Evolutionary conservation across 23 red algal genomes (phyloP).

Genomic region (Porphyridium purpureum): DNA sequence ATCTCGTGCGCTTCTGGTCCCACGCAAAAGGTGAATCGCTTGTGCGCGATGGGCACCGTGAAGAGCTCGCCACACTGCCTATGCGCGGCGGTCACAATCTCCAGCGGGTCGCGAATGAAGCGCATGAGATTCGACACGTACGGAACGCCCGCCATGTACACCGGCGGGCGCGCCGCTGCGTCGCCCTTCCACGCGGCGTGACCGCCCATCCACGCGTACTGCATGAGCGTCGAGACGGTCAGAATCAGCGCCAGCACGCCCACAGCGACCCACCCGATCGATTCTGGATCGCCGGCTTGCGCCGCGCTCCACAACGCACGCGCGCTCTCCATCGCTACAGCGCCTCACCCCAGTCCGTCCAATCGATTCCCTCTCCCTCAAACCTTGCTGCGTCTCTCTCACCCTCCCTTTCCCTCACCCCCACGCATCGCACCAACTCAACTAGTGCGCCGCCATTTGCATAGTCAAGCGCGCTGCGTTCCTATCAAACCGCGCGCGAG

Average conservation of each 20-base stretch:
- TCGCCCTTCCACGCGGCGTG: slow-evolving; percentile 5
- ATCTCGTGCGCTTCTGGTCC: slow-evolving; percentile 61
- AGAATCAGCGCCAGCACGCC: slow-evolving; percentile 10
- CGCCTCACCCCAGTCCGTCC: too few relatives aligned
- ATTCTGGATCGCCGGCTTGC: slow-evolving; percentile 24
- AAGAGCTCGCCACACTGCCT: slow-evolving; percentile 63
- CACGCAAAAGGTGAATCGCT: slow-evolving; percentile 79
- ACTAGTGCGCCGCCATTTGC: too few relatives aligned
- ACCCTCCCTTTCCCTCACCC: too few relatives aligned
- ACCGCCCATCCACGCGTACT: slow-evolving; percentile 7
- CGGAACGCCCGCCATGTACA: slow-evolving; percentile 68
- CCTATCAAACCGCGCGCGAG: too few relatives aligned
- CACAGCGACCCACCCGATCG: slow-evolving; percentile 42
- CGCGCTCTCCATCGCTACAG: too few relatives aligned
- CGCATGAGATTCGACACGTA: slow-evolving; percentile 55
- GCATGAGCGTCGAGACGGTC: slow-evolving; percentile 18
- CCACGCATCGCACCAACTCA: too few relatives aligned
- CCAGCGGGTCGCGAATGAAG: slow-evolving; percentile 67
- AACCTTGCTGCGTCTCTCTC: too few relatives aligned
- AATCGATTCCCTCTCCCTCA: too few relatives aligned
- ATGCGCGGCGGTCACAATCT: slow-evolving; percentile 62
- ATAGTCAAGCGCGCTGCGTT: too few relatives aligned
- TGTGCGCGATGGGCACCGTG: slow-evolving; percentile 52
- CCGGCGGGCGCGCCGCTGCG: slow-evolving; percentile 39
- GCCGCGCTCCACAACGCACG: too few relatives aligned